Base-by-base conservation (phyloP, 192 early-diverging fungal species). In the Chytriomyces sp. region DNA sequence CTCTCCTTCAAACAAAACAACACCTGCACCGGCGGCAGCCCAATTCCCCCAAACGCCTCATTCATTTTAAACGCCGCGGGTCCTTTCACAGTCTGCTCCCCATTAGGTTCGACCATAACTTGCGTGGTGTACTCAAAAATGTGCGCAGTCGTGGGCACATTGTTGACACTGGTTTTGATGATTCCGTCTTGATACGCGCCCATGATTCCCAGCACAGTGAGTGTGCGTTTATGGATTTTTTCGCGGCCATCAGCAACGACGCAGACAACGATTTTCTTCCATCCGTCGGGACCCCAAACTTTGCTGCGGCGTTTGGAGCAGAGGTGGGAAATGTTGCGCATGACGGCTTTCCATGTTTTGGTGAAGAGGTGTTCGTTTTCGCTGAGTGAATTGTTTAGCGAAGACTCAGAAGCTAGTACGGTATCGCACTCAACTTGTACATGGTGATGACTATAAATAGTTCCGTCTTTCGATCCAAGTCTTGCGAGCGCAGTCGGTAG, bases 381-480 rank as follows among this genome's bases (percentile, higher is more conserved):
- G 86, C 35, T 35, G 35, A 2, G 35, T 35, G 4, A 4, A 35
- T 35, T 35, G 35, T 35, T 35, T 35, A 94, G 35, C 3, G 35
- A 35, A 35, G 35, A 4, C 35, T 35, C 35, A 35, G 35, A 35
- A 35, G 35, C 35, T 2, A n/a, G n/a, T n/a, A n/a, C n/a, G n/a
- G n/a, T n/a, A 2, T 35, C 2, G 35, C 35, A 35, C 35, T 35
- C 35, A 35, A 35, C 35, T 83, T 78, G 69, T 78, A 78, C 94
- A 96, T 95, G 46, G 94, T 96, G 79, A 97, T 87, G 66, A 96
- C 94, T 69, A 96, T 92, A 74, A 94, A 93, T 43, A 97, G 73
- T 83, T 97, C 95, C 1, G 95, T 97, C 28, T 91, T 72, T 63
- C 95, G 87, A 45, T 89, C 86, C 76, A 91, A 67, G 43, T 93